Evolutionary conservation across 768 basidiomycete genomes (phyloP), one percentile per base, ranked within the genome.

Genomic region (Tylopilus felleus): DNA sequence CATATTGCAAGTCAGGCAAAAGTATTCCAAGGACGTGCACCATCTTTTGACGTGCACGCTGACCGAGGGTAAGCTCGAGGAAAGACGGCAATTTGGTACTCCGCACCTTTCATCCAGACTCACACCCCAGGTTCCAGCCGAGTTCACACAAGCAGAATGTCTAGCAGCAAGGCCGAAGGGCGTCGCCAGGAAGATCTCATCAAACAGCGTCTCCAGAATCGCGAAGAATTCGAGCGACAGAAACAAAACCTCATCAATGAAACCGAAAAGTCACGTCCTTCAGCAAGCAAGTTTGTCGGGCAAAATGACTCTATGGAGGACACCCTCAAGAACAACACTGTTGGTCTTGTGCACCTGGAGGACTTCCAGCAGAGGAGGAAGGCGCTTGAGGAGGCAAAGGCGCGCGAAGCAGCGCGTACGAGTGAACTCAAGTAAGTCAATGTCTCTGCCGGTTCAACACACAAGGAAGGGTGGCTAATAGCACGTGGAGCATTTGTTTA

Each of bases 231-330:
- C 60, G 85, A 90, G 62, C 81, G 86, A 19, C 87, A 91, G 68
- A 90, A 90, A 62, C 83, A 87, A 66, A 80, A 79, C 43, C 83
- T 93, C 68, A 84, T 90, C 63, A 83, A 80, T 66, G 94, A 97
- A 74, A 94, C 93, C 2, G 91, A 96, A 75, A 95, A 94, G 71
- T 86, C 90, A 36, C 87, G 93, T 28, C 90, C 93, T 5, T 90
- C 91, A 0, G 73, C 83, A 4, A 86, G 88, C 66, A 88, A 94
- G 56, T 98, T 98, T 71, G 90, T 96, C 35, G 92, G 93, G 1
- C 91, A 95, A 69, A 84, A 91, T 72, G 95, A 98, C 67, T 92
- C 90, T 5, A 85, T 97, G 79, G 96, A 98, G 70, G 96, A 98
- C 55, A 80, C 84, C 8, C 79, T 98, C 47, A 97, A 96, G 78